Percentiles rank a stretch among this genome's conserved stretches.
These are phyloP conservation scores for Pestalotiopsis sp. DNA, from an alignment of 2,329 filamentous ascomycete species.

Conservation along the genomic window DNA sequence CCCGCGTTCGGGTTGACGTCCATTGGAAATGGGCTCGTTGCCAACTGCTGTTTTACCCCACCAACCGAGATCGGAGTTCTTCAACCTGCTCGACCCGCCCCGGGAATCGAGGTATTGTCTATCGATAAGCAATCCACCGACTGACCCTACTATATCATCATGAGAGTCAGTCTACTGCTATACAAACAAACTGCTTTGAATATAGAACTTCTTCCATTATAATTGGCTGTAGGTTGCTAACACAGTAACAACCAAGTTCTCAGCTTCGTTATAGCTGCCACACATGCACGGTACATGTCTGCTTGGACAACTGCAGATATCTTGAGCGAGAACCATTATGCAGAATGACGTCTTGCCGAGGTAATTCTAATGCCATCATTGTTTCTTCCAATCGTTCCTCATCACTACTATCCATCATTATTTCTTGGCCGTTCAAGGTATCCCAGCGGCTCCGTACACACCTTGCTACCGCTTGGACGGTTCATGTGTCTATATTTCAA, in stretches of 20 bases:
- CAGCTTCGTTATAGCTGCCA: not conserved
- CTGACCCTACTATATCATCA: not conserved
- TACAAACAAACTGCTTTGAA: not conserved
- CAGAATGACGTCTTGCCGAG: not conserved
- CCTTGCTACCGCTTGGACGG: slow-evolving; percentile 3
- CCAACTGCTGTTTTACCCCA: slow-evolving; percentile 1
- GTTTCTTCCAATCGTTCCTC: slow-evolving; percentile 19
- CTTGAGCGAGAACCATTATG: not conserved
- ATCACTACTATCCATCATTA: slow-evolving; percentile 29
- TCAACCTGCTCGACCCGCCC: not conserved
- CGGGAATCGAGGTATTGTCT: not conserved
- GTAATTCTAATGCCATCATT: not conserved
- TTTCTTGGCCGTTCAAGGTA: slow-evolving; percentile 30
- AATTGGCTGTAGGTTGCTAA: not conserved
- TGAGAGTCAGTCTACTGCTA: not conserved
- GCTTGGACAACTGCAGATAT: too few species aligned
- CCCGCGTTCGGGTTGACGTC: slow-evolving; percentile 19
- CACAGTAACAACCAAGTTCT: not conserved
- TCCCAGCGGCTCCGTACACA: slow-evolving; percentile 13
- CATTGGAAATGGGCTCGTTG: not conserved
- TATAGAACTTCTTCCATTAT: not conserved
- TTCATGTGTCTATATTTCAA: slow-evolving; percentile 2
- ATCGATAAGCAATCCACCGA: not conserved
- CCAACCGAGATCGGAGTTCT: slow-evolving; percentile 14
- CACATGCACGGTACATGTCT: not conserved